Evolutionary conservation across 148 eudicot genomes (phyloP).

Genomic region (Chenopodium berlandieri): DNA sequence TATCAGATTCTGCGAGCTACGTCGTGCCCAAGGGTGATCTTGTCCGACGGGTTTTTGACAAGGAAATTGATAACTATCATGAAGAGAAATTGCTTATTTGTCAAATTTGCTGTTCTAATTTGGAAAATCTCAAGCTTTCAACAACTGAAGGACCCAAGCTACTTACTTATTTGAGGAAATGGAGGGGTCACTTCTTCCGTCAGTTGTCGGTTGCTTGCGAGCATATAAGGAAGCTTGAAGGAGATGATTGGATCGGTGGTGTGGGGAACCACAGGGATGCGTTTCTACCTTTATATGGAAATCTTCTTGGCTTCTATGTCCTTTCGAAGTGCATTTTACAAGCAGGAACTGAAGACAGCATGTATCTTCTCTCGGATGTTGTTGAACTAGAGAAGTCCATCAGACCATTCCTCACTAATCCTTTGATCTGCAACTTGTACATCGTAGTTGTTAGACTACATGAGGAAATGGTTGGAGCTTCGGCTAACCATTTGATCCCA

Average conservation of each 20-base stretch:
- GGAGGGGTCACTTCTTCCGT: constrained; percentile 59
- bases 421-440: constrained; percentile 58
- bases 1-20: constrained; percentile 52
- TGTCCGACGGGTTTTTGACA: constrained; percentile 84
- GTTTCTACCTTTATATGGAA: constrained; percentile 79
- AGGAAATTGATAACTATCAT: constrained; percentile 92
- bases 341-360: constrained; percentile 34
- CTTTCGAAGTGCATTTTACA: constrained; percentile 56
- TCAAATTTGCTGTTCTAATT: constrained; percentile 77
- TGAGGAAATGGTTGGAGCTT: constrained; percentile 36
- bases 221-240: constrained; percentile 39
- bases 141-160: constrained; percentile 33
- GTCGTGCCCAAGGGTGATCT: constrained; percentile 64
- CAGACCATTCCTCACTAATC: constrained; percentile 67
- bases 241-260: constrained; percentile 75
- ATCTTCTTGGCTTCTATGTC: constrained; percentile 66
- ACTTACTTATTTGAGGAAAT: constrained; percentile 30
- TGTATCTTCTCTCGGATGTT: constrained; percentile 42
- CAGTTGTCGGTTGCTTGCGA: constrained; percentile 49
- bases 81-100: constrained; percentile 85
- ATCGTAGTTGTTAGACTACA: constrained; percentile 48
- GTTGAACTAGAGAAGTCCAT: constrained; percentile 54
- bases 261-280: constrained; percentile 92
- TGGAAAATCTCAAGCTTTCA: constrained; percentile 51
- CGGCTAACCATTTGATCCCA: constrained; percentile 24